These are phyloP conservation scores for Paspalum vaginatum DNA, from an alignment of 176 grass and related monocot genomes.

Conservation along the genomic window DNA sequence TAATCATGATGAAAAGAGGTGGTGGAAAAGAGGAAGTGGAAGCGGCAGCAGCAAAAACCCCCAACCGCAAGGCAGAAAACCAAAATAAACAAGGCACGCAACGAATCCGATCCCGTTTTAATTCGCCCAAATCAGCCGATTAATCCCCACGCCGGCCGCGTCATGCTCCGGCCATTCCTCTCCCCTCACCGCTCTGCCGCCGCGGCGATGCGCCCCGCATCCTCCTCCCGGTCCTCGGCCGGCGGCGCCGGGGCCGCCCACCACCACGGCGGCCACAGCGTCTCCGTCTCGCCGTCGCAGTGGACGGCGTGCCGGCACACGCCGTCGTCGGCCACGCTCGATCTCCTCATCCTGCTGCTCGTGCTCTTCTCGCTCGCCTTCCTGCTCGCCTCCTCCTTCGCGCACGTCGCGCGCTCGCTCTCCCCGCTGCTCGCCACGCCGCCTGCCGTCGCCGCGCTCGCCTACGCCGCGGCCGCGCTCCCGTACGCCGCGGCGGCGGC, in stretches of 20 bases:
- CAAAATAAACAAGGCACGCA: constrained; percentile 52
- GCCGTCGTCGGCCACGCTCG: constrained; percentile 81
- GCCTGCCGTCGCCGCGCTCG: constrained; percentile 25
- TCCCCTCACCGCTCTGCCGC: constrained; percentile 35
- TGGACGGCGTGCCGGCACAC: constrained; percentile 64
- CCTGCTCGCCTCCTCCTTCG: constrained; percentile 73
- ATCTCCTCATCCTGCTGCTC: constrained; percentile 92
- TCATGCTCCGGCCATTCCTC: constrained; percentile 63
- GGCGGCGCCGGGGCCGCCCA: not conserved
- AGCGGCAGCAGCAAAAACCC: constrained; percentile 38
- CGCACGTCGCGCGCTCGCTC: constrained; percentile 67
- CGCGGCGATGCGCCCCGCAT: constrained; percentile 41
- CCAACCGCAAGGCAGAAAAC: constrained; percentile 23
- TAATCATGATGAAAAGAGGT: not conserved
- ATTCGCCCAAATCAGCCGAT: constrained; percentile 20
- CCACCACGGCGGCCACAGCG: not conserved
- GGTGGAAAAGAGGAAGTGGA: not conserved
- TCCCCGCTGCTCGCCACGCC: constrained; percentile 56
- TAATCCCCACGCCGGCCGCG: constrained; percentile 43
- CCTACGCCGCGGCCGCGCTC: constrained; percentile 28
- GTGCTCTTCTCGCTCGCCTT: constrained; percentile 78
- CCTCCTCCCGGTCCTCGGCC: constrained; percentile 36
- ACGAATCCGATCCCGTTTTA: constrained; percentile 52
- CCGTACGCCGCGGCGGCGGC: constrained; percentile 53
- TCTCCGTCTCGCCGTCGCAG: constrained; percentile 47